A percentile compares a stretch with the other conserved stretches of the same genome.
phyloP scores from a whole-genome alignment of 2,329 filamentous ascomycete species.

The Colletotrichum phormii region DNA sequence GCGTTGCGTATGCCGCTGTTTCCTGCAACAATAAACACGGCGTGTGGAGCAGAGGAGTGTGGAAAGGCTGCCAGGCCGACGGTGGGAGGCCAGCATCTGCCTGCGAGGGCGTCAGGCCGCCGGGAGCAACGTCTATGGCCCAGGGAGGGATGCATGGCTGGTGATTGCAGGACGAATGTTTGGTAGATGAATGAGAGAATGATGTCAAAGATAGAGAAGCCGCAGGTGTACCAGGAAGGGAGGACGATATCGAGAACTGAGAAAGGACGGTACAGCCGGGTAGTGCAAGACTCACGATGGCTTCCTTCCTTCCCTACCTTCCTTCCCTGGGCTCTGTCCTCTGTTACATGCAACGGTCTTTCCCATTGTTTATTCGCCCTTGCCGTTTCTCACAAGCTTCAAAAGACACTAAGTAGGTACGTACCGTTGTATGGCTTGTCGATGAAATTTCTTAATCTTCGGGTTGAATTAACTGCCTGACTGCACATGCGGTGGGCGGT shows the following conservation, averaged over 20 bases:
- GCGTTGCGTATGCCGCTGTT: slow-evolving; percentile 15
- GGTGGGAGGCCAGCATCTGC: slow-evolving; percentile 22
- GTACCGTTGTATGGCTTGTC: not conserved
- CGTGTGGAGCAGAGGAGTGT: not conserved
- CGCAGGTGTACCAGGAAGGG: not conserved
- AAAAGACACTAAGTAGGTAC: not conserved
- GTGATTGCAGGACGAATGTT: not conserved
- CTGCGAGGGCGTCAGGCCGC: not conserved
- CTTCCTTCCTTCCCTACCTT: not conserved
- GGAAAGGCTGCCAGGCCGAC: not conserved
- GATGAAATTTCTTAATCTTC: not conserved
- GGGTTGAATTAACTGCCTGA: not conserved
- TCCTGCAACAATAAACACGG: slow-evolving; percentile 24
- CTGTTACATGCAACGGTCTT: not conserved
- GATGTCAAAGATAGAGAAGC: not conserved
- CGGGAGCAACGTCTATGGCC: slow-evolving; percentile 3
- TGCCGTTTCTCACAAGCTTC: not conserved
- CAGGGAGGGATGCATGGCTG: slow-evolving; percentile 2
- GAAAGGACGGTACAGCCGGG: too few relatives aligned
- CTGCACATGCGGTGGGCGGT: not conserved
- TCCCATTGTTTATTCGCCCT: not conserved
- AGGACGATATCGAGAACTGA: not conserved
- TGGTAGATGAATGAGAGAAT: not conserved
- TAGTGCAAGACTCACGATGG: not conserved
- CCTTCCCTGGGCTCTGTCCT: too few relatives aligned